Base-by-base conservation (phyloP, 768 basidiomycete genomes). In the Lactarius vividus region DNA sequence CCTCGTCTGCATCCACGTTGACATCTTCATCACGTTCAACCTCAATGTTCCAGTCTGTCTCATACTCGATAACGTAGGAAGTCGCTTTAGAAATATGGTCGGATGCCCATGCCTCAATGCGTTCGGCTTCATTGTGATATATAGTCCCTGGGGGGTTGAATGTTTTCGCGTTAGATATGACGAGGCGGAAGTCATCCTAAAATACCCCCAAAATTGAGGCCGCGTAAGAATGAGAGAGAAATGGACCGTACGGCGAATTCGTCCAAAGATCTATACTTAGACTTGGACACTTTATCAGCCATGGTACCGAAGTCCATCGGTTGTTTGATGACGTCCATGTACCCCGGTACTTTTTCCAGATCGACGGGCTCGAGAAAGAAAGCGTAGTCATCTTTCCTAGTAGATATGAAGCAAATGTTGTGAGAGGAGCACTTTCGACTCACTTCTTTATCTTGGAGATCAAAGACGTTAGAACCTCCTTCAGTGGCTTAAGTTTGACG, bases 251-350 rank as follows among this genome's bases (percentile, higher is more conserved):
- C 91, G 9, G 85, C 80, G 73, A 93, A 93, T 52, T 93, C 91
- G 63, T 92, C 91, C 57, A 93, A 75, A 3, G 88, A 89, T 23
- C 88, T 83, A 75, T 96, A 96, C 67, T 84, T 85, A 6, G 90
- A 89, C 72, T 78, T 84, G 64, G 82, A 82, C 54, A 95, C 89
- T 76, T 95, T 96, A 62, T 80, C 79, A 23, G 87, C 77, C 80
- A 98, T 90, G 0, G 94, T 95, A 0, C 91, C 91, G 63, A 98
- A 80, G 72, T 98, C 95, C 95, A 98, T 98, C 8, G 96, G 94
- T 23, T 82, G 80, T 71, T 89, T 88, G 59, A 98, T 85, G 57
- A 87, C 78, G 79, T 89, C 85, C 15, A 78, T 63, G 69, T 89
- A 89, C 1, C 85, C 85, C 13, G 86, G 82, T 0, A 91, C 86